A percentile compares a stretch with the other conserved stretches of the same genome.
These are phyloP conservation scores for Neurospora sp. DNA, from an alignment of 495 filamentous ascomycete species.

Conservation along the genomic window DNA sequence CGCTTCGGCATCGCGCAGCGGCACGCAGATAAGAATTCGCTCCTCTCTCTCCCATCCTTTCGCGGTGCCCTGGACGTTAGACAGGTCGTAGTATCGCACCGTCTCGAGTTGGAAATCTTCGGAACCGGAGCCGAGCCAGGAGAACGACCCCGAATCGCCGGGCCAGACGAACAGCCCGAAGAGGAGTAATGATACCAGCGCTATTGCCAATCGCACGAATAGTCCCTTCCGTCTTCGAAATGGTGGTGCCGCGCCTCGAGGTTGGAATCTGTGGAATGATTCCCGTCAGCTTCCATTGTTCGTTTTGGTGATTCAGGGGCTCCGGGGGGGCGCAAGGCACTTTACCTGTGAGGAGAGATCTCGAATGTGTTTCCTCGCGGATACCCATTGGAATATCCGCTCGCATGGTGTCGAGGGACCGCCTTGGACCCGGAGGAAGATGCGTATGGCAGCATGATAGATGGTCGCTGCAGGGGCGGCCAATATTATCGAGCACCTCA, in stretches of 20 bases:
- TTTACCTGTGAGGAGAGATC: slow-evolving; percentile 82
- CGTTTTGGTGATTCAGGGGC: neutral
- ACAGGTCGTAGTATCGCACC: slow-evolving; percentile 92
- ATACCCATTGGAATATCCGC: slow-evolving; percentile 71
- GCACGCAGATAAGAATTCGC: slow-evolving; percentile 89
- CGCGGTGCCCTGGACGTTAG: slow-evolving; percentile 77
- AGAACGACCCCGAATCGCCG: slow-evolving; percentile 54
- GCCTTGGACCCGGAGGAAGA: slow-evolving; percentile 40
- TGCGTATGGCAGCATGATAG: slow-evolving; percentile 31
- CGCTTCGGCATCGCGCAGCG: slow-evolving; percentile 82
- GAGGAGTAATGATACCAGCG: slow-evolving; percentile 41
- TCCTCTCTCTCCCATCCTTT: slow-evolving; percentile 93
- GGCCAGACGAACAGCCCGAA: slow-evolving; percentile 56
- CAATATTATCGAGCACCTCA: slow-evolving; percentile 1
- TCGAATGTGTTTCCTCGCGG: slow-evolving; percentile 65
- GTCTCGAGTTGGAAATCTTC: slow-evolving; percentile 80
- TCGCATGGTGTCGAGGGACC: slow-evolving; percentile 46
- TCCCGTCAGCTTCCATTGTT: neutral
- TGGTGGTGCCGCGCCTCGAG: slow-evolving; percentile 61
- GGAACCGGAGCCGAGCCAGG: slow-evolving; percentile 55
- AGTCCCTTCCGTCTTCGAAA: slow-evolving; percentile 66
- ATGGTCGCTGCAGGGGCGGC: slow-evolving; percentile 4
- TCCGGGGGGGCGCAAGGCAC: neutral
- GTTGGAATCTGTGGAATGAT: slow-evolving; percentile 60
- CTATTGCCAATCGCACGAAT: slow-evolving; percentile 52